Evolutionary conservation across 1,284 basidiomycete genomes (phyloP).

Genomic region (Cryptococcus sp.): DNA sequence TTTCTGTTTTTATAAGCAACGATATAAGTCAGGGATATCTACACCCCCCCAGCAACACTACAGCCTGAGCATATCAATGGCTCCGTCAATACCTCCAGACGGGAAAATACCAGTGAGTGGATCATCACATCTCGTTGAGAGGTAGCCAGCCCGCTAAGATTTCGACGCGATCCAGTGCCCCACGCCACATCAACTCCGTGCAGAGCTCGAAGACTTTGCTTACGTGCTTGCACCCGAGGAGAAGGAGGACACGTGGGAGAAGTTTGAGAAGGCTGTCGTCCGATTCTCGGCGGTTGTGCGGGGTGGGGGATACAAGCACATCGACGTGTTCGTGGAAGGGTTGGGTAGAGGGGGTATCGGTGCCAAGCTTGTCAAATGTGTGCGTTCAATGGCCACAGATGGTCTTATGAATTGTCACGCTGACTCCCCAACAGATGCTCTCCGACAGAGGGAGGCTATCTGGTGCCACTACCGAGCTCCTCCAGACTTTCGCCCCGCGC

Average conservation of each 20-base stretch:
- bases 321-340: constrained; percentile 39
- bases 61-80: constrained; percentile 19
- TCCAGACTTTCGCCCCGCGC: constrained; percentile 53
- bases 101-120: constrained; percentile 42
- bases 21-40: not conserved
- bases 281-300: constrained; percentile 46
- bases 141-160: not conserved
- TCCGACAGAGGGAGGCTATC: constrained; percentile 54
- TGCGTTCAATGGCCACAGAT: constrained; percentile 10
- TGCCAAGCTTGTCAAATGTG: constrained; percentile 45
- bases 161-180: constrained; percentile 34
- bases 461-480: constrained; percentile 51
- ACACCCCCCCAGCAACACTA: not conserved
- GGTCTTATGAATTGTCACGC: not conserved
- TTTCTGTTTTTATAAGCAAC: not conserved
- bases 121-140: not conserved
- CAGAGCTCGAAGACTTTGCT: constrained; percentile 41
- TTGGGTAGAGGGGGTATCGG: constrained; percentile 48
- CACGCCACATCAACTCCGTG: constrained; percentile 40
- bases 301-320: constrained; percentile 50
- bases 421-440: constrained; percentile 43
- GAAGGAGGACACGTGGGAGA: constrained; percentile 51
- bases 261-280: constrained; percentile 45
- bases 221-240: constrained; percentile 43
- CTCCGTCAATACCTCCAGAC: constrained; percentile 31